A percentile compares a stretch with the other conserved stretches of the same genome.
These are phyloP conservation scores for Penstemon newberryi DNA, from an alignment of 257 asterid species.

Conservation along the genomic window DNA sequence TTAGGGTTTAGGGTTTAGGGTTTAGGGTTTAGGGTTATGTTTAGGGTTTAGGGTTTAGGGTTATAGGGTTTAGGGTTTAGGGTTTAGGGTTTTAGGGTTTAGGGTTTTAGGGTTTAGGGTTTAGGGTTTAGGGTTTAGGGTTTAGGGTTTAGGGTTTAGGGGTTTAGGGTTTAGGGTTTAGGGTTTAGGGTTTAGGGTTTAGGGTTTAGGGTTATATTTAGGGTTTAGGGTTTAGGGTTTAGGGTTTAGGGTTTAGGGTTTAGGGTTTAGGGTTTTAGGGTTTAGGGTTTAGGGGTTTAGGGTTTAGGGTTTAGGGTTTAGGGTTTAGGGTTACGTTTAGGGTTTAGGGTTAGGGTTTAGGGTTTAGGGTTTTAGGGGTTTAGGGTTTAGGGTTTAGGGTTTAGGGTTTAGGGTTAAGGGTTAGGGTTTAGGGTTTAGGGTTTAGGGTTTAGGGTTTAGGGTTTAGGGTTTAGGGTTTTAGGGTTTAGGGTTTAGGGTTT, in stretches of 20 bases:
- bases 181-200: too few species aligned
- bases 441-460: background rate
- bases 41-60: too few species aligned
- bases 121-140: background rate
- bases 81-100: too few species aligned
- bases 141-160: background rate
- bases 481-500: background rate
- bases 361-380: background rate
- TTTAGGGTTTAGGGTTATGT: background rate
- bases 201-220: constrained; percentile 22
- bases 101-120: constrained; percentile 12
- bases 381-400: too few species aligned
- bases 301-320: constrained; percentile 2
- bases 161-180: constrained; percentile 10
- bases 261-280: background rate
- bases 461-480: background rate
- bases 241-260: constrained; percentile 1
- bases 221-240: background rate
- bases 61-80: too few species aligned
- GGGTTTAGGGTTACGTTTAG: background rate
- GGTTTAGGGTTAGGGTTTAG: background rate
- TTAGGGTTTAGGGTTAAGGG: background rate
- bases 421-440: constrained; percentile 2
- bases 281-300: background rate
- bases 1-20: too few species aligned